Evolutionary conservation across 768 basidiomycete genomes (phyloP).

Genomic region (Dictyophora rubrovolvata): DNA sequence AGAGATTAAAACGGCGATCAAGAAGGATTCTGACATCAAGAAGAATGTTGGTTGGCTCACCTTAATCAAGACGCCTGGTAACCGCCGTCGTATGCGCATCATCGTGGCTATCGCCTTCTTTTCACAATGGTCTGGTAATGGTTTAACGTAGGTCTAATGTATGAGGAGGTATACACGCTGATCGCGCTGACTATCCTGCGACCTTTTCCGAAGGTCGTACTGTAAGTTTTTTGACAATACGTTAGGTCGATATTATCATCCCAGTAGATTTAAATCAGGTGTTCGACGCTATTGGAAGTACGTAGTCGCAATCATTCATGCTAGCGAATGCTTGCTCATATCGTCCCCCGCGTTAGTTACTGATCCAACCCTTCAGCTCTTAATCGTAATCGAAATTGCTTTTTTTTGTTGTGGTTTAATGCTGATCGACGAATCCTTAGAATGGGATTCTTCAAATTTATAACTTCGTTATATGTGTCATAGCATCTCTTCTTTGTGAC

Average conservation of each 20-base stretch:
- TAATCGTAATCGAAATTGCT: conserved; percentile 36
- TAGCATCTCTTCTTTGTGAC: conserved; percentile 39
- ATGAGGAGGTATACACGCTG: conserved; percentile 13
- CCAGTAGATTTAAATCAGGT: conserved; percentile 39
- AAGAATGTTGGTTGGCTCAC: conserved; percentile 13
- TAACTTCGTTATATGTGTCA: conserved; percentile 43
- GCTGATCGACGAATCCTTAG: conserved; percentile 21
- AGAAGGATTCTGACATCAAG: background rate
- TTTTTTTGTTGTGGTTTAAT: too few species aligned
- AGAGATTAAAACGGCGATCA: conserved; percentile 49
- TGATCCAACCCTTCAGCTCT: conserved; percentile 35
- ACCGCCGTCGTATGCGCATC: conserved; percentile 21
- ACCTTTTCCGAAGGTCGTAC: conserved; percentile 7
- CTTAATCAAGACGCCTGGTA: conserved; percentile 22
- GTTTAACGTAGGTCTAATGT: conserved; percentile 44
- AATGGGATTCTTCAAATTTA: conserved; percentile 47
- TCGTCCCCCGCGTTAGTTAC: conserved; percentile 28
- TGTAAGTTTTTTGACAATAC: conserved; percentile 15
- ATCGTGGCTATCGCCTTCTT: conserved; percentile 35
- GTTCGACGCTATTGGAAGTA: conserved; percentile 38
- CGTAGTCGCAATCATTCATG: conserved; percentile 19
- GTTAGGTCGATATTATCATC: background rate
- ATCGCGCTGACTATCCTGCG: conserved; percentile 6
- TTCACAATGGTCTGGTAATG: conserved; percentile 59
- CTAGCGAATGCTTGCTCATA: conserved; percentile 74